Percentiles rank a stretch among this genome's conserved stretches.
These are phyloP conservation scores for Coemansia sp. DNA, from an alignment of 192 early-diverging fungal genomes.

Conservation along the genomic window DNA sequence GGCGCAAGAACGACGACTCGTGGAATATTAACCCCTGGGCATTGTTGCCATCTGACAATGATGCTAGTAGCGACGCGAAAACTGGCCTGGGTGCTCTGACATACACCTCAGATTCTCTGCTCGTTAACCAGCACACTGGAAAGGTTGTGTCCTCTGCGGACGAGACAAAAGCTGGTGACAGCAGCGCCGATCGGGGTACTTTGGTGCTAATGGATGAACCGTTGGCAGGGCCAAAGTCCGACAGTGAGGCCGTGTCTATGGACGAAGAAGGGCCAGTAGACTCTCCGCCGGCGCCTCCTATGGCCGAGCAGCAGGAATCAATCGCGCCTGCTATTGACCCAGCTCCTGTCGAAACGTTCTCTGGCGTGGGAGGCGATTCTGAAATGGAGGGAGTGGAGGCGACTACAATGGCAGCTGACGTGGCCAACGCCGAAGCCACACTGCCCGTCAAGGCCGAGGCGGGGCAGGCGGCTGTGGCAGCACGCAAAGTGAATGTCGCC, in stretches of 20 bases:
- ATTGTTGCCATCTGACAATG: neutral
- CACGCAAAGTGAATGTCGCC: constrained; percentile 40
- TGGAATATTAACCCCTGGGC: constrained; percentile 52
- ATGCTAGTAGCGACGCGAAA: neutral
- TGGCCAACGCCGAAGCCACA: neutral
- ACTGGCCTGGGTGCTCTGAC: constrained; percentile 25
- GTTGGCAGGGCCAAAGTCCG: neutral
- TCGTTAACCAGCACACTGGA: constrained; percentile 26
- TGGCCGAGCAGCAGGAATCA: neutral
- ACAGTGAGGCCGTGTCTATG: neutral
- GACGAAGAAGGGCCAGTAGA: neutral
- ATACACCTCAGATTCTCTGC: constrained; percentile 32
- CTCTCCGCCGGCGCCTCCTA: neutral
- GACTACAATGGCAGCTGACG: neutral
- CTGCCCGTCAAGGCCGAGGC: neutral
- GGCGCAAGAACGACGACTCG: constrained; percentile 55
- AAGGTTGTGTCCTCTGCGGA: constrained; percentile 9
- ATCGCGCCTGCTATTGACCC: neutral
- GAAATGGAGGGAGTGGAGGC: constrained; percentile 5
- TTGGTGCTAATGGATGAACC: neutral
- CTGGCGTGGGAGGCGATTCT: constrained; percentile 1
- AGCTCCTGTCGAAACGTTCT: neutral
- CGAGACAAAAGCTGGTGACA: neutral
- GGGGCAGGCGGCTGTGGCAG: neutral
- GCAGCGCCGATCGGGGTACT: neutral